Evolutionary conservation across 768 basidiomycete species (phyloP).

Genomic region (Tephrocybe sp.): DNA sequence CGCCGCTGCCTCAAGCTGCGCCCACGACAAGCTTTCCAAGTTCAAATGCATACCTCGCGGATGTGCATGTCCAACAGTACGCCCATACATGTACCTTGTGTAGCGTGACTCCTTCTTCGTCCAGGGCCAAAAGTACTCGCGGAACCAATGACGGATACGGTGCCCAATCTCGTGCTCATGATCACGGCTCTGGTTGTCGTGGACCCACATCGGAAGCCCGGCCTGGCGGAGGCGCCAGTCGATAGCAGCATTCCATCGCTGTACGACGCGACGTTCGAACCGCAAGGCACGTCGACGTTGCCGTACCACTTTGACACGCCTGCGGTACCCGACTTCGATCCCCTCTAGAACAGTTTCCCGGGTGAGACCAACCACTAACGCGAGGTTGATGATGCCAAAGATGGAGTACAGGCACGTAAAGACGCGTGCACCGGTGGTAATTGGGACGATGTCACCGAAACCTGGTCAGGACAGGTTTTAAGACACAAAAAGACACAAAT

Average conservation of each 20-base stretch:
- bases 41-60: constrained; percentile 61
- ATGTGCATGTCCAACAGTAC: constrained; percentile 18
- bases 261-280: constrained; percentile 43
- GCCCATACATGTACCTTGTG: constrained; percentile 5
- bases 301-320: constrained; percentile 48
- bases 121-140: constrained; percentile 8
- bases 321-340: constrained; percentile 63
- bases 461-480: constrained; percentile 34
- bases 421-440: constrained; percentile 48
- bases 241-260: constrained; percentile 62
- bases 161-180: constrained; percentile 4
- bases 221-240: constrained; percentile 58
- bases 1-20: constrained; percentile 60
- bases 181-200: constrained; percentile 24
- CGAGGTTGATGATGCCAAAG: constrained; percentile 64
- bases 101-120: constrained; percentile 1
- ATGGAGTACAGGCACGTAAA: constrained; percentile 60
- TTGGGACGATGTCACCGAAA: constrained; percentile 75
- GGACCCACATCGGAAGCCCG: constrained; percentile 55
- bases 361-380: constrained; percentile 60
- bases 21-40: constrained; percentile 53
- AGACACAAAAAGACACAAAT: background rate
- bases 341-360: constrained; percentile 76
- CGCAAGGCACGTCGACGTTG: constrained; percentile 42
- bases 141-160: constrained; percentile 1